Evolutionary conservation across 805 yeast genomes (phyloP).

Genomic region (Saccharomycopsis oosterbeekiorum): DNA sequence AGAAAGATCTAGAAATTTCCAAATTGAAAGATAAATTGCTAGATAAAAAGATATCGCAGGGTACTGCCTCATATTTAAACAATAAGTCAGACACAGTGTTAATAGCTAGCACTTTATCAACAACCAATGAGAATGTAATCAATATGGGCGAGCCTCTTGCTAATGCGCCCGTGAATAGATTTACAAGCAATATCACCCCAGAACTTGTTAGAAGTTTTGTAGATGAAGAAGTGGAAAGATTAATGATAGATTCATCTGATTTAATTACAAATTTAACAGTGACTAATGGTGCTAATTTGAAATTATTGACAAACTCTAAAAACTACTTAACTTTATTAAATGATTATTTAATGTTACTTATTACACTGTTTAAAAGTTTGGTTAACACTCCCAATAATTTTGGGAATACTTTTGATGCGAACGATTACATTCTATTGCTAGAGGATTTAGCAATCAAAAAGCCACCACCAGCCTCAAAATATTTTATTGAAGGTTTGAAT

Average conservation of each 20-base stretch:
- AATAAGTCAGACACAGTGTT: neutral
- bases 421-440: neutral
- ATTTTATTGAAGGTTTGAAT: neutral
- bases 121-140: neutral
- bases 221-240: slow-evolving; percentile 13
- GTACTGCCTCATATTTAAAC: neutral
- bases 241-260: slow-evolving; percentile 16
- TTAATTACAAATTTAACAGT: slow-evolving; percentile 11
- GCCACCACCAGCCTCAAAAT: slow-evolving; percentile 3
- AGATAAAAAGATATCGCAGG: neutral
- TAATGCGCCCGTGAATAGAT: neutral
- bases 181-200: neutral
- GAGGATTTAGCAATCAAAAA: neutral
- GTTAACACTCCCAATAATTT: neutral
- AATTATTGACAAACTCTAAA: neutral
- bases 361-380: neutral
- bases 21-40: slow-evolving; percentile 13
- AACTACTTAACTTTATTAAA: slow-evolving; percentile 2
- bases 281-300: slow-evolving; percentile 6
- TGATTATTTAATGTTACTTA: slow-evolving; percentile 1
- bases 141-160: neutral
- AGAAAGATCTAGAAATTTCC: slow-evolving; percentile 13
- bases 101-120: neutral
- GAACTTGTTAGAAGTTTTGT: neutral
- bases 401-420: no score